phyloP scores from a whole-genome alignment of 805 yeast genomes.

The Candida ortonii region DNA sequence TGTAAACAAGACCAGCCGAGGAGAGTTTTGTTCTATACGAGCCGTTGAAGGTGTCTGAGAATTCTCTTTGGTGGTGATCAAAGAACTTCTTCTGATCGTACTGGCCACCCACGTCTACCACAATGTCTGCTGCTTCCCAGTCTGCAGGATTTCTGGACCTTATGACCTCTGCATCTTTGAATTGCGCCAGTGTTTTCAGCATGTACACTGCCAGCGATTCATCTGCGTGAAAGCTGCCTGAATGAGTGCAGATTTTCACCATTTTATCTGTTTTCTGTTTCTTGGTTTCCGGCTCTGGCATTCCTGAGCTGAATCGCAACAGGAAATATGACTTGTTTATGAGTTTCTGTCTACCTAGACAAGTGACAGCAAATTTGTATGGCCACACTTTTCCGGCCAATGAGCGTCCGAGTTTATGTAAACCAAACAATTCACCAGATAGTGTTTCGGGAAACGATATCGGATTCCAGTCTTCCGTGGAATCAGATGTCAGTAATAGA shows the following conservation, averaged over 20 bases:
- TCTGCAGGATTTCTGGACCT: slow-evolving; percentile 81
- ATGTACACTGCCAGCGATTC: slow-evolving; percentile 92
- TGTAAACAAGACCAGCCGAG: slow-evolving; percentile 91
- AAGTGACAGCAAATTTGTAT: too few species aligned
- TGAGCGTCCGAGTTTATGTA: slow-evolving; percentile 2
- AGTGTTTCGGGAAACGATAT: too few species aligned
- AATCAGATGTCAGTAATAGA: too few species aligned
- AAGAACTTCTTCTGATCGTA: slow-evolving; percentile 83
- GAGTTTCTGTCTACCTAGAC: too few species aligned
- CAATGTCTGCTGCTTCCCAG: slow-evolving; percentile 86
- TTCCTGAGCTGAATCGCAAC: neutral
- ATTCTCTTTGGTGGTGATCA: slow-evolving; percentile 97
- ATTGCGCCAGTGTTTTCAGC: slow-evolving; percentile 71
- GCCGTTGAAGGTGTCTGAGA: slow-evolving; percentile 66
- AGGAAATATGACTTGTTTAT: too few species aligned
- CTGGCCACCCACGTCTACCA: slow-evolving; percentile 91
- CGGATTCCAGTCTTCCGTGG: too few species aligned
- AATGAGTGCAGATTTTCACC: slow-evolving; percentile 81
- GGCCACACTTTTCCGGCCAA: too few species aligned
- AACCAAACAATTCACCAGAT: too few species aligned
- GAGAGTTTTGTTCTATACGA: slow-evolving; percentile 74
- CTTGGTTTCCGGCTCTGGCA: slow-evolving; percentile 10
- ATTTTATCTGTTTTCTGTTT: slow-evolving; percentile 28
- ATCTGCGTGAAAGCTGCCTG: slow-evolving; percentile 96
- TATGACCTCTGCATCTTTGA: slow-evolving; percentile 59